Conservation (phyloP, 129 eudicot genomes). For the Sambucus nigra region DNA sequence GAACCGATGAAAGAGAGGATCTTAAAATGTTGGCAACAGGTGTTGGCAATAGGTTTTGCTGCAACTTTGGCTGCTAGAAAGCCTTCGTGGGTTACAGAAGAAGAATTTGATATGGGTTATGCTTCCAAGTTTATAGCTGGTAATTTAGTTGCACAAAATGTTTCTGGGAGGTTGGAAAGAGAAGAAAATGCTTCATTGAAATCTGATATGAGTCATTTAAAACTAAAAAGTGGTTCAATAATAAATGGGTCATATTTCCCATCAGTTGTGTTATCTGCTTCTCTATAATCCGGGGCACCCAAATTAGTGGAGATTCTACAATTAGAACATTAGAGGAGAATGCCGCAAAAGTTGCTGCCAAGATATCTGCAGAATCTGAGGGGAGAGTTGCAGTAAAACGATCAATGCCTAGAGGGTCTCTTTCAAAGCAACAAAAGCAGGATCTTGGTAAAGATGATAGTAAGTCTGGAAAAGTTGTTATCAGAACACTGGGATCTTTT, state of each 20-base stretch:
- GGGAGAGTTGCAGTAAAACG: conserved; percentile 44
- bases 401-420: conserved; percentile 45
- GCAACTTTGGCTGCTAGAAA: conserved; percentile 98
- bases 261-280: conserved; percentile 18
- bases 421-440: conserved; percentile 51
- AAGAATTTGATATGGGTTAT: conserved; percentile 97
- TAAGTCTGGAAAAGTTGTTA: conserved; percentile 43
- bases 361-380: conserved; percentile 52
- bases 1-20: conserved; percentile 94
- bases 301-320: conserved; percentile 40
- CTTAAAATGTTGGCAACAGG: conserved; percentile 98
- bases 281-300: conserved; percentile 26
- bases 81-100: conserved; percentile 99
- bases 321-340: conserved; percentile 41
- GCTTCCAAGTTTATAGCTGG: conserved; percentile 41
- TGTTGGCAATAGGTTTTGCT: too few species aligned
- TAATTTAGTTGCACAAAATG: conserved; percentile 23
- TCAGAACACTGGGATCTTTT: conserved; percentile 25
- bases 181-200: conserved; percentile 26
- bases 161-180: conserved; percentile 50
- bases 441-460: conserved; percentile 56
- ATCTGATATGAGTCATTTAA: conserved; percentile 26
- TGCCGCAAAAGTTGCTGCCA: conserved; percentile 34
- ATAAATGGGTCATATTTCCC: conserved; percentile 45
- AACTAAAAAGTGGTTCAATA: conserved; percentile 37